Conservation (phyloP, 75 land plant species). For the Pinus albicaulis region DNA sequence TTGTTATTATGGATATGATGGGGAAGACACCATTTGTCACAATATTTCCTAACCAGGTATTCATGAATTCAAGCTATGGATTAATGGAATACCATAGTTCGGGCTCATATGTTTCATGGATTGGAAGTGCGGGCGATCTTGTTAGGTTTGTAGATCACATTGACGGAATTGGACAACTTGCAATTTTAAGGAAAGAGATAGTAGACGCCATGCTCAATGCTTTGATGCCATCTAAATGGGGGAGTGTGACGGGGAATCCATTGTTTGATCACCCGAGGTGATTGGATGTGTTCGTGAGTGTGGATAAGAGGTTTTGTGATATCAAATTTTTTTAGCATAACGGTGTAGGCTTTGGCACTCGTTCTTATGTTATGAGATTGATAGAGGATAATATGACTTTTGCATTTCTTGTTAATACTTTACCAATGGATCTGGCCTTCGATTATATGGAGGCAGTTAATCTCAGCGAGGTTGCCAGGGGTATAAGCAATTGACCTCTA, state of each 20-base stretch:
- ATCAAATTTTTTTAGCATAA: not conserved
- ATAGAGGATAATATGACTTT: not conserved
- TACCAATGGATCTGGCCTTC: not conserved
- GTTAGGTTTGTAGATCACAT: slow-evolving; percentile 5
- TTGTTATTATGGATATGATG: not conserved
- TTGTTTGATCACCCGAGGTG: not conserved
- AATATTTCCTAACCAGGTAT: not conserved
- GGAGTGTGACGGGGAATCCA: not conserved
- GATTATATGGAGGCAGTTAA: not conserved
- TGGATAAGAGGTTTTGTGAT: not conserved
- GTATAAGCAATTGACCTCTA: not conserved
- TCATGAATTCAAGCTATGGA: not conserved
- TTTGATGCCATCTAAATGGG: not conserved
- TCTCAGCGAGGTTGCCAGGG: not conserved
- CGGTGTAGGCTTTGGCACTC: not conserved
- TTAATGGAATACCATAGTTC: not conserved
- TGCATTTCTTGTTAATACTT: not conserved
- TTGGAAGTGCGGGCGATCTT: not conserved
- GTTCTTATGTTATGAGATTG: not conserved
- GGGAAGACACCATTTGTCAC: not conserved
- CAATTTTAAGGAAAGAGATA: not conserved
- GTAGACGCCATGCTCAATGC: not conserved
- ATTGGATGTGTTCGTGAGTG: slow-evolving; percentile 3
- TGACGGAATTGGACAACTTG: not conserved
- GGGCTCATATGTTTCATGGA: not conserved